phyloP scores from a whole-genome alignment of 495 filamentous ascomycete species.

The Penicillium verhagenii region DNA sequence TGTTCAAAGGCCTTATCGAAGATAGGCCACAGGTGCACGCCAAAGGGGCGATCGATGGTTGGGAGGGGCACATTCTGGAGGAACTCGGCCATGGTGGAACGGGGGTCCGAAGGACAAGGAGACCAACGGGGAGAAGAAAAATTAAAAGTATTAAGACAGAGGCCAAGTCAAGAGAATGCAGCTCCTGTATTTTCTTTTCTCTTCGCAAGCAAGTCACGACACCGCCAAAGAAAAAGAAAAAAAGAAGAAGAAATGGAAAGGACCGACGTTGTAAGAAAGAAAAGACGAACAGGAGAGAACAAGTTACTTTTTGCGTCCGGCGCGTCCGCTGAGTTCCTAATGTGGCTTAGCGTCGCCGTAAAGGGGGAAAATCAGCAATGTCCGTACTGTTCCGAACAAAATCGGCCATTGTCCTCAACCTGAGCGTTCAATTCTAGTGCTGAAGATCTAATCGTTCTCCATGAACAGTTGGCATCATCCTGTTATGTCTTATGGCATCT shows the following conservation, averaged over 20 bases:
- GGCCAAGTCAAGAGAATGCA: constrained; percentile 21
- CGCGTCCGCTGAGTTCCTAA: constrained; percentile 31
- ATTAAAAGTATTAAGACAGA: constrained; percentile 3
- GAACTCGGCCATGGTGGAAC: constrained; percentile 49
- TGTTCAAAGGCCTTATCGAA: constrained; percentile 80
- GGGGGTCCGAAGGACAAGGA: not conserved
- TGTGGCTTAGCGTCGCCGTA: constrained; percentile 27
- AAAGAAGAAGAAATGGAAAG: constrained; percentile 28
- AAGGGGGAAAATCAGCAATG: constrained; percentile 28
- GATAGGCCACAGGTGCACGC: constrained; percentile 88
- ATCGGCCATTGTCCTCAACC: not conserved
- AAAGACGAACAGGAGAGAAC: constrained; percentile 22
- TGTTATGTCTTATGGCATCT: not conserved
- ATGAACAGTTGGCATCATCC: not conserved
- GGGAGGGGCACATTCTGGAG: constrained; percentile 68
- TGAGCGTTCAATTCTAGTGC: not conserved
- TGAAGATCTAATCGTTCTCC: not conserved
- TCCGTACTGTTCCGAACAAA: not conserved
- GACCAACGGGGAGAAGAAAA: not conserved
- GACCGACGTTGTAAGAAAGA: constrained; percentile 22
- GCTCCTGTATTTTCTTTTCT: not conserved
- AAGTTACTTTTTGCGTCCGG: constrained; percentile 29
- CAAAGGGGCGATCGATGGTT: constrained; percentile 88
- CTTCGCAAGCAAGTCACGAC: constrained; percentile 3
- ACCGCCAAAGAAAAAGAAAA: too few species aligned